Conservation (phyloP, 2,329 filamentous ascomycete genomes). For the Trichoderma guizhouense region DNA sequence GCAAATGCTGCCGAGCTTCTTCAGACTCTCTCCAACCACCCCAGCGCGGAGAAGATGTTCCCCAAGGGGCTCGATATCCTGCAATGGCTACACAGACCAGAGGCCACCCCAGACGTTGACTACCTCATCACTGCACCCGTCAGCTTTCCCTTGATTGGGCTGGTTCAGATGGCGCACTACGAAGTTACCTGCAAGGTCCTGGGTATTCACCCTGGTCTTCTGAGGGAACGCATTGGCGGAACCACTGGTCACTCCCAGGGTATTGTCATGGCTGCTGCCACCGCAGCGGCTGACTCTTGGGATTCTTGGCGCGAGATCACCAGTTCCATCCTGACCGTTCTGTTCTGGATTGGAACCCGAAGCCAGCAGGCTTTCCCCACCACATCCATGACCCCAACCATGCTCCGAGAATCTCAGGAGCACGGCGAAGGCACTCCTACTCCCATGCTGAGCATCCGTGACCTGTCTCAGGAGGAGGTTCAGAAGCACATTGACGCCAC, state of each 20-base stretch:
- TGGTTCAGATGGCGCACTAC: constrained; percentile 95
- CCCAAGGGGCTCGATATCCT: constrained; percentile 95
- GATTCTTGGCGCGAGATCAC: constrained; percentile 82
- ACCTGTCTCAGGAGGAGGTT: constrained; percentile 81
- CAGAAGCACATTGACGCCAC: constrained; percentile 96
- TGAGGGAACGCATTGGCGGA: constrained; percentile 80
- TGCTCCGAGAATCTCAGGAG: constrained; percentile 88
- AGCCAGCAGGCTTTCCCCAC: constrained; percentile 96
- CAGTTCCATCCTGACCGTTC: constrained; percentile 78
- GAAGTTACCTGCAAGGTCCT: constrained; percentile 89
- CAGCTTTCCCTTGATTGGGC: constrained; percentile 91
- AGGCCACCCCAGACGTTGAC: constrained; percentile 87
- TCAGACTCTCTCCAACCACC: constrained; percentile 77
- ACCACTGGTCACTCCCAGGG: constrained; percentile 96
- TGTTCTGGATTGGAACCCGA: constrained; percentile 97
- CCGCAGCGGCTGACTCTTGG: constrained; percentile 88
- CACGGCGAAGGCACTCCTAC: constrained; percentile 94
- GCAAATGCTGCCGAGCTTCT: constrained; percentile 78
- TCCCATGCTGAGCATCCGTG: constrained; percentile 96
- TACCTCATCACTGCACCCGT: constrained; percentile 94
- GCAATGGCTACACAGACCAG: constrained; percentile 84
- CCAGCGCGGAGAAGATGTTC: constrained; percentile 90
- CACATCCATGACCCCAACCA: constrained; percentile 86
- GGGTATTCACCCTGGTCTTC: constrained; percentile 82
- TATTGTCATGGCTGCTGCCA: constrained; percentile 87